A percentile compares a stretch with the other conserved stretches of the same genome.
phyloP scores from a whole-genome alignment of 129 eudicot species.

The Lactuca sativa region DNA sequence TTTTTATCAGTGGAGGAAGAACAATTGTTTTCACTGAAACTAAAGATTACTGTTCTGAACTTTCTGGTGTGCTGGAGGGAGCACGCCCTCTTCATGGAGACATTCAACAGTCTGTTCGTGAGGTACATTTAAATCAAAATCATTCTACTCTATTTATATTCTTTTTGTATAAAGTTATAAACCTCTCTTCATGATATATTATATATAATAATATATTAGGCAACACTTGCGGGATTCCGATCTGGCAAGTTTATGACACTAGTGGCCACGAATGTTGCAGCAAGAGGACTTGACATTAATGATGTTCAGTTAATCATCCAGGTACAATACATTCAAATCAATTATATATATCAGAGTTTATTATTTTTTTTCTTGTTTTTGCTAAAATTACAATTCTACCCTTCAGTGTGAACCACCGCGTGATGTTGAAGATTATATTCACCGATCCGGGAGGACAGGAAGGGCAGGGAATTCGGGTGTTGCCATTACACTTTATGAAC shows the following conservation, averaged over 20 bases:
- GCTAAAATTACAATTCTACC: background rate
- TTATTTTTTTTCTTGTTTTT: background rate
- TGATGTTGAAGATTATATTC: slow-evolving; percentile 96
- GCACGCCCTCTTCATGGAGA: slow-evolving; percentile 98
- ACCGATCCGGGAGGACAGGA: slow-evolving; percentile 94
- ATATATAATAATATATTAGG: slow-evolving; percentile 29
- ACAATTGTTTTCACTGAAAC: slow-evolving; percentile 91
- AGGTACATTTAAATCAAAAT: slow-evolving; percentile 41
- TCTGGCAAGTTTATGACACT: slow-evolving; percentile 79
- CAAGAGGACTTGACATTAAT: slow-evolving; percentile 86
- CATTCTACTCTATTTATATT: too few species aligned
- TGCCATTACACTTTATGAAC: slow-evolving; percentile 91
- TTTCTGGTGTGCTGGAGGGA: slow-evolving; percentile 77
- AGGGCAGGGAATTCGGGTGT: slow-evolving; percentile 92
- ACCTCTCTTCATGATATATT: too few species aligned
- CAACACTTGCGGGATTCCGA: slow-evolving; percentile 78
- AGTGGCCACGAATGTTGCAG: slow-evolving; percentile 97
- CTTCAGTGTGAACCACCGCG: slow-evolving; percentile 93
- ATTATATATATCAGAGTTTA: background rate
- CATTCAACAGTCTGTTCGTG: slow-evolving; percentile 90
- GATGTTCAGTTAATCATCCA: slow-evolving; percentile 91
- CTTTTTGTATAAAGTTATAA: background rate
- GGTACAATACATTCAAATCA: slow-evolving; percentile 35
- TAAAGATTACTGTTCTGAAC: slow-evolving; percentile 84
- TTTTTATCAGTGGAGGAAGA: slow-evolving; percentile 80